Evolutionary conservation across 495 filamentous ascomycete species (phyloP), one percentile per base, ranked within the genome.

Genomic region (Clavariopsis aquatica): DNA sequence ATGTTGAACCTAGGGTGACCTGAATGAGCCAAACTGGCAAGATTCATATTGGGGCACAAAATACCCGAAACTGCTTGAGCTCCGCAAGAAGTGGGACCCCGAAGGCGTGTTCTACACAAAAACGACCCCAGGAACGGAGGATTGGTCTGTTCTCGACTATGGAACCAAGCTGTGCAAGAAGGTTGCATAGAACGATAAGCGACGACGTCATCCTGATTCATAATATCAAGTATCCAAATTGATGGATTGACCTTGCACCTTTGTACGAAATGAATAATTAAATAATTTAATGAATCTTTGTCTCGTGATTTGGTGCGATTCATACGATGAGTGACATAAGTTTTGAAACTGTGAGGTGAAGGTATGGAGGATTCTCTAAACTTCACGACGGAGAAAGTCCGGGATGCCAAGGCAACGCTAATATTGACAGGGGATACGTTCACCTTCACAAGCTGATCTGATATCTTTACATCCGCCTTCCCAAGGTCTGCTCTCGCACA

Each of bases 11-110:
- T 51, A 86, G 72, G 78, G 72, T 26, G 83, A 89, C 70, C 72
- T 83, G n/a, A 75, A 81, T 52, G 85, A 89, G 72, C 85, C 86
- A 0, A 71, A 85, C 52, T 89, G 83, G 75, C 82, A 86, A 53
- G 76, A 81, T 67, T 79, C 82, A 0, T 90, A 87, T 74, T 90
- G 81, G 49, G 87, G 85, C 0, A 56, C 45, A n/a, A 76, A 83
- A 43, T 88, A 88, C 66, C 68, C 61, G 1, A 73, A 79, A 10
- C 71, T 87, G 57, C 72, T 78, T 5, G 51, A 69, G 49, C 63
- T 87, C 31, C 86, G 87, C 79, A 71, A 79, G 62, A 71, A 75
- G 47, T 80, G 77, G 57, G 85, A 88, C 70, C 85, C 85, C 2
- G 74, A 69, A 26, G 76, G 75, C 0, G 22, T 86, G 29, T 83